Conservation (phyloP, 2,329 filamentous ascomycete genomes). For the Aspergillus sp. region DNA sequence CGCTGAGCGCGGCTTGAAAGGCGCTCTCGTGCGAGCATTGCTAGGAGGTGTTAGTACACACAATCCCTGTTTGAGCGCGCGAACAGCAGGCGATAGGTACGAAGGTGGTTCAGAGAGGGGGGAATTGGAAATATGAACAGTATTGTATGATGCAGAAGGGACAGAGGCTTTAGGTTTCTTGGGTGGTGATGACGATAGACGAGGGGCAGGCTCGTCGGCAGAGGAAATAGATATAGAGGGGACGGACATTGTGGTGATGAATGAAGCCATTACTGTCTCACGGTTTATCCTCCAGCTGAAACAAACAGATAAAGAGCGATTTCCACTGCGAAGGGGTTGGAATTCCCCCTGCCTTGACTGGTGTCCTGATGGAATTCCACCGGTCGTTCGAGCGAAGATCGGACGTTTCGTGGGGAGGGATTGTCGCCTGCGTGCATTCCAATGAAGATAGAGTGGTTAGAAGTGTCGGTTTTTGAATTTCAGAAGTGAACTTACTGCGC, state of each 20-base stretch:
- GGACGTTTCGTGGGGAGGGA: not conserved
- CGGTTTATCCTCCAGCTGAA: not conserved
- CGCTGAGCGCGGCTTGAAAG: slow-evolving; percentile 83
- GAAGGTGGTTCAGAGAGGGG: slow-evolving; percentile 34
- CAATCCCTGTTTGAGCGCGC: slow-evolving; percentile 37
- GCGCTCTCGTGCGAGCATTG: slow-evolving; percentile 82
- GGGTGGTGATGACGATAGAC: slow-evolving; percentile 19
- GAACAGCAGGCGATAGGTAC: slow-evolving; percentile 36
- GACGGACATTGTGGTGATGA: slow-evolving; percentile 80
- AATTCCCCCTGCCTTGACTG: slow-evolving; percentile 10
- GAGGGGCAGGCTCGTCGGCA: slow-evolving; percentile 27
- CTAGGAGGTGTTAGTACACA: slow-evolving; percentile 53
- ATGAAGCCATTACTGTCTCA: slow-evolving; percentile 62
- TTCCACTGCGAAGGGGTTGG: not conserved
- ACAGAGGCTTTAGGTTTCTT: slow-evolving; percentile 21
- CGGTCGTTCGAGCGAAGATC: not conserved
- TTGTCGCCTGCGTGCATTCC: slow-evolving; percentile 8
- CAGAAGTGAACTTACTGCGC: slow-evolving; percentile 2
- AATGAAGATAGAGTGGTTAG: slow-evolving; percentile 5
- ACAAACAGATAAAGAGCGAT: slow-evolving; percentile 4
- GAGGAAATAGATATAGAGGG: slow-evolving; percentile 37
- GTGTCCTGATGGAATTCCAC: slow-evolving; percentile 1
- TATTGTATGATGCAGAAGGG: slow-evolving; percentile 31
- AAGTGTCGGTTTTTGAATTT: not conserved
- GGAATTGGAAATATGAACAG: slow-evolving; percentile 31